Conservation (phyloP, 768 basidiomycete genomes). For the Leccinum olivaceopallidum region DNA sequence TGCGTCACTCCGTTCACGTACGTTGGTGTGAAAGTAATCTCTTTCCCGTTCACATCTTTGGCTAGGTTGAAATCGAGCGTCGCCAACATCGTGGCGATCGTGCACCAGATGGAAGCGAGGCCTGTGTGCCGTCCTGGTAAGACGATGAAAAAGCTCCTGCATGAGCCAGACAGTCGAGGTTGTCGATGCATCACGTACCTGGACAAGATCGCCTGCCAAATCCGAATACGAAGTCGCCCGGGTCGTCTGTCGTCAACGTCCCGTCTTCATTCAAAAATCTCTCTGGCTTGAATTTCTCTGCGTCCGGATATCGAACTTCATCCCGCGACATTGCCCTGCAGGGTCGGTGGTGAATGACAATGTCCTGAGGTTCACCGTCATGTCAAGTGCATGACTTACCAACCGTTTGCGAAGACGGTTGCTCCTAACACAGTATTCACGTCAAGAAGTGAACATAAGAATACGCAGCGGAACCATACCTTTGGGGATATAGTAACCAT, state of each 20-base stretch:
- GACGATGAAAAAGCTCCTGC: background rate
- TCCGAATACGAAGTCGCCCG: background rate
- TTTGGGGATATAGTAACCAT: conserved; percentile 49
- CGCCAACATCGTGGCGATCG: background rate
- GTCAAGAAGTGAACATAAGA: background rate
- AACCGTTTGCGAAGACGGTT: background rate
- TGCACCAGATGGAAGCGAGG: background rate
- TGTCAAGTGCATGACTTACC: background rate
- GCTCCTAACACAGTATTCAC: background rate
- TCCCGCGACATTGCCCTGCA: background rate
- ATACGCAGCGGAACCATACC: conserved; percentile 25
- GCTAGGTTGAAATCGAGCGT: background rate
- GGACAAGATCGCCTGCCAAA: background rate
- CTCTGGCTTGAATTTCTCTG: conserved; percentile 12
- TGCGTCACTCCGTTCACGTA: background rate
- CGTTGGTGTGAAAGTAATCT: background rate
- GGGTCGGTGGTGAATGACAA: background rate
- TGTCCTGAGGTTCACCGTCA: background rate
- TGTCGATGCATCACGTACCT: background rate
- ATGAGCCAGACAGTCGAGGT: background rate
- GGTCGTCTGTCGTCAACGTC: background rate
- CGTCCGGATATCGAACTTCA: conserved; percentile 9
- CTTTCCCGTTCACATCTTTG: background rate
- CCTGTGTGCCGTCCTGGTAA: background rate
- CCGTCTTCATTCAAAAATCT: conserved; percentile 4